Conservation (phyloP, 2,329 filamentous ascomycete species). For the Corynespora cassiicola region DNA sequence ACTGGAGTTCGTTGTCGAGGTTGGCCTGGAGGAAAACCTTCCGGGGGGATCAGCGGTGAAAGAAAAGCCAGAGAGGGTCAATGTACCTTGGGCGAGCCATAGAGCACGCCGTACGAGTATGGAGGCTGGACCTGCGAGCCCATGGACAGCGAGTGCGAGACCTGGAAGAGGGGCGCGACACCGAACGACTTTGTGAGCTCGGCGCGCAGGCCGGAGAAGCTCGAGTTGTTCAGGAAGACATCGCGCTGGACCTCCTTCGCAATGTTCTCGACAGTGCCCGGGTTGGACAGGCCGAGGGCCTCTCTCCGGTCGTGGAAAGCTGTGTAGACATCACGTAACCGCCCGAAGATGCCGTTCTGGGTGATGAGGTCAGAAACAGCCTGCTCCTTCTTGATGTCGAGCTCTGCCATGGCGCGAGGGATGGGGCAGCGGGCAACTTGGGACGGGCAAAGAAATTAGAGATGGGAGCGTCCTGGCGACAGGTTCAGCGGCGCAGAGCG, state of each 20-base stretch:
- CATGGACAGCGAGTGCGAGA: conserved; percentile 96
- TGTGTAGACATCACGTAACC: conserved; percentile 77
- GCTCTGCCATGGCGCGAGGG: conserved; percentile 37
- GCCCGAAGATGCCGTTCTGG: conserved; percentile 78
- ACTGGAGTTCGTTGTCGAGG: conserved; percentile 87
- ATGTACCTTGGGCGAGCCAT: conserved; percentile 88
- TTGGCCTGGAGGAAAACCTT: conserved; percentile 96
- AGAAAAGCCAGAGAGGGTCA: conserved; percentile 7
- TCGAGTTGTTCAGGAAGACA: conserved; percentile 94
- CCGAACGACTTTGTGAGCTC: conserved; percentile 97
- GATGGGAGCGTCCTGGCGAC: conserved; percentile 11
- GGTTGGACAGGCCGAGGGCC: conserved; percentile 87
- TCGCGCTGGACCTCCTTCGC: conserved; percentile 93
- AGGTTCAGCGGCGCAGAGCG: conserved; percentile 16
- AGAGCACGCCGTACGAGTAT: conserved; percentile 93
- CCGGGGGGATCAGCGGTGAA: conserved; percentile 25
- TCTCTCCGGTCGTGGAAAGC: conserved; percentile 86
- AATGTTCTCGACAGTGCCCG: conserved; percentile 89
- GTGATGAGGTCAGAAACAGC: conserved; percentile 67
- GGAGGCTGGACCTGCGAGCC: conserved; percentile 88
- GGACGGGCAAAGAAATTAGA: conserved; percentile 12
- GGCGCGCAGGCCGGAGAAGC: conserved; percentile 94
- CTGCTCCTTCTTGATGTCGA: conserved; percentile 40
- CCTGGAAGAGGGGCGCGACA: conserved; percentile 91
- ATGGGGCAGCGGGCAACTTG: conserved; percentile 28